Evolutionary conservation across 2,329 filamentous ascomycete species (phyloP).

Genomic region (Talaromyces marneffei): DNA sequence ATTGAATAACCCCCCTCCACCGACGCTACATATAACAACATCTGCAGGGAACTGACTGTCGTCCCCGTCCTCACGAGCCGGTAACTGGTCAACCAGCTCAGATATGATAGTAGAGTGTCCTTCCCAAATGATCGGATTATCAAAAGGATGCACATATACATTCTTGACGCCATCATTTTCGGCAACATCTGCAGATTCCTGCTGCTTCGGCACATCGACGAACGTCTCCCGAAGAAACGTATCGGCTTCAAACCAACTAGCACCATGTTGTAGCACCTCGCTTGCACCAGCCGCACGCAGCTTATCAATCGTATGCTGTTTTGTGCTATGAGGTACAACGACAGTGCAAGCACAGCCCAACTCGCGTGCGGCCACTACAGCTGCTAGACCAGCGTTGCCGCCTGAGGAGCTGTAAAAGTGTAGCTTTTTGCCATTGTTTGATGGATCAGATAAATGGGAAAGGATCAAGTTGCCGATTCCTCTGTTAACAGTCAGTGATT

Average conservation of each 20-base stretch:
- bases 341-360: constrained; percentile 62
- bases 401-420: constrained; percentile 75
- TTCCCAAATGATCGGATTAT: constrained; percentile 34
- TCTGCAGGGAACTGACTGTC: constrained; percentile 47
- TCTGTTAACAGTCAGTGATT: constrained; percentile 16
- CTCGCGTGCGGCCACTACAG: constrained; percentile 62
- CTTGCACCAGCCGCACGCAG: constrained; percentile 57
- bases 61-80: constrained; percentile 15
- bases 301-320: constrained; percentile 62
- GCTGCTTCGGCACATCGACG: constrained; percentile 22
- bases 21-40: constrained; percentile 69
- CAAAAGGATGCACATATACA: constrained; percentile 34
- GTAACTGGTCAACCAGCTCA: constrained; percentile 34
- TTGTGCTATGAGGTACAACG: constrained; percentile 61
- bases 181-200: neutral
- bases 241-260: constrained; percentile 65
- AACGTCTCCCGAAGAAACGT: constrained; percentile 52
- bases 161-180: constrained; percentile 17
- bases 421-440: constrained; percentile 29
- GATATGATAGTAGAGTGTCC: constrained; percentile 31
- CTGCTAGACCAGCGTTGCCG: constrained; percentile 77
- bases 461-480: constrained; percentile 36
- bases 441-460: constrained; percentile 20
- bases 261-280: constrained; percentile 61
- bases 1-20: constrained; percentile 70